Conservation (phyloP, 495 filamentous ascomycete genomes). For the Daldinia caldariorum region DNA sequence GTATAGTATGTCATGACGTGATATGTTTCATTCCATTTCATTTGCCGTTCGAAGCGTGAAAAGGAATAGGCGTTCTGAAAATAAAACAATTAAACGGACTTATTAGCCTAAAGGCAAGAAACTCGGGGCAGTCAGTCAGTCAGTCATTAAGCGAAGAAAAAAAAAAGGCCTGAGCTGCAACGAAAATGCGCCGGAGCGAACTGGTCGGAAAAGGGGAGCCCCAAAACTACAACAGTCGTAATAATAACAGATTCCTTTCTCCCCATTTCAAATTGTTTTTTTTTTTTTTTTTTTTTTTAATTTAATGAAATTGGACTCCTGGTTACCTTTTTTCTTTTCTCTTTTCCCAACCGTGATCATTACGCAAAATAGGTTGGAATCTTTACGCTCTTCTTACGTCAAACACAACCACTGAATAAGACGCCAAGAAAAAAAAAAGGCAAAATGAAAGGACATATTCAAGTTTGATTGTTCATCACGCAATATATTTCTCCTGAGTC, state of each 20-base stretch:
- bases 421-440: not conserved
- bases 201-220: not conserved
- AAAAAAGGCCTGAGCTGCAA: conserved; percentile 29
- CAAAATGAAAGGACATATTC: not conserved
- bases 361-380: not conserved
- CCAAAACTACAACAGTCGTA: not conserved
- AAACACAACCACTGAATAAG: not conserved
- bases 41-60: too few relatives aligned
- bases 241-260: not conserved
- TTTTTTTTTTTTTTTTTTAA: not conserved
- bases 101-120: not conserved
- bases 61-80: not conserved
- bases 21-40: not conserved
- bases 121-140: too few relatives aligned
- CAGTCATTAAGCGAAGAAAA: conserved; percentile 32
- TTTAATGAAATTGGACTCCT: not conserved
- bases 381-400: not conserved
- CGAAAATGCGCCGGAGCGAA: conserved; percentile 42
- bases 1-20: too few relatives aligned
- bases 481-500: not conserved
- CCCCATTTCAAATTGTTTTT: not conserved
- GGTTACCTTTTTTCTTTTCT: not conserved
- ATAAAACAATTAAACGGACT: too few relatives aligned
- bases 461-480: not conserved
- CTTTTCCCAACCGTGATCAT: not conserved